Evolutionary conservation across 257 asterid genomes (phyloP).

Genomic region (Misopates orontium): DNA sequence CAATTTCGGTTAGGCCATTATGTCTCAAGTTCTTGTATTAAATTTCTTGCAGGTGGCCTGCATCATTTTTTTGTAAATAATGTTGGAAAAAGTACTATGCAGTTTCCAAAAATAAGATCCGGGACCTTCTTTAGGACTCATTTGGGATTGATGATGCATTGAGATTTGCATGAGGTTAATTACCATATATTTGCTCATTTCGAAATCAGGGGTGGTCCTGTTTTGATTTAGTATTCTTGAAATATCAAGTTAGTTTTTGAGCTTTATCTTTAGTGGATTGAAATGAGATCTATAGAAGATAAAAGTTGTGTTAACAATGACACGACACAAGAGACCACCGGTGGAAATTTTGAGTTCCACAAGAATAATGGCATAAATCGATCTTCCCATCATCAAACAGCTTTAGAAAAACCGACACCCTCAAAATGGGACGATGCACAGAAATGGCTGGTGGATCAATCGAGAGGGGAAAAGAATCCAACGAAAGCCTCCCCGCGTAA

Average conservation of each 20-base stretch:
- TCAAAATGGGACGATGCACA: slow-evolving; percentile 99
- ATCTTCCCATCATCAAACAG: slow-evolving; percentile 54
- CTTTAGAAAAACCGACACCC: slow-evolving; percentile 82
- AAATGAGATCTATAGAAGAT: slow-evolving; percentile 78
- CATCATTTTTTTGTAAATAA: too few relatives aligned
- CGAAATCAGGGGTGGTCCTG: slow-evolving; percentile 8
- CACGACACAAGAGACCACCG: slow-evolving; percentile 44
- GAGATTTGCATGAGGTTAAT: slow-evolving; percentile 20
- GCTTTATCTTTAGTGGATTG: slow-evolving; percentile 3
- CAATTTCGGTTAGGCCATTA: not conserved
- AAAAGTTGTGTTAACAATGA: slow-evolving; percentile 65
- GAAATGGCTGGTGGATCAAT: slow-evolving; percentile 88
- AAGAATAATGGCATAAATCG: slow-evolving; percentile 49
- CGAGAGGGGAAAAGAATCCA: slow-evolving; percentile 59
- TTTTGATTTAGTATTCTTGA: too few relatives aligned
- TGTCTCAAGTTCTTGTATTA: slow-evolving; percentile 6
- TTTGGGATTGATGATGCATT: slow-evolving; percentile 11
- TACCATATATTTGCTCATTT: not conserved
- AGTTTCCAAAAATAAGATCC: not conserved
- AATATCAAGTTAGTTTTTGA: not conserved
- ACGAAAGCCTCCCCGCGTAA: slow-evolving; percentile 73
- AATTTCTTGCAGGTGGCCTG: not conserved
- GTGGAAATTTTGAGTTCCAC: slow-evolving; percentile 66
- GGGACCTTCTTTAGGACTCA: not conserved
- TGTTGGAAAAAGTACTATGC: not conserved